These are phyloP conservation scores for Boletus sensibilis DNA, from an alignment of 768 basidiomycete species.

Conservation along the genomic window DNA sequence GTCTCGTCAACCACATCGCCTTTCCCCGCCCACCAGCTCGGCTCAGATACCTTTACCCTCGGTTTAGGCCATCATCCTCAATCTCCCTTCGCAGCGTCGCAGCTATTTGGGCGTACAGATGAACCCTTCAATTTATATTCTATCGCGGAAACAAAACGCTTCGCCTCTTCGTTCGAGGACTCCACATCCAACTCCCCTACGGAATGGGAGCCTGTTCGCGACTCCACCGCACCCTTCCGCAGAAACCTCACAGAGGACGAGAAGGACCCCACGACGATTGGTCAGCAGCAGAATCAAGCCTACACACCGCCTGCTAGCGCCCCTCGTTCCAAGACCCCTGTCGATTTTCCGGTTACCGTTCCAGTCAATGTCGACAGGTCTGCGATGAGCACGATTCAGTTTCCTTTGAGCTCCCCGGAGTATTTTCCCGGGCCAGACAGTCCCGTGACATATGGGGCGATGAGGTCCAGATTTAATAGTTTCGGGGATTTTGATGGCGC, in stretches of 20 bases:
- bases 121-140: slow-evolving; percentile 82
- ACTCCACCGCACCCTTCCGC: slow-evolving; percentile 73
- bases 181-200: slow-evolving; percentile 50
- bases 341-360: slow-evolving; percentile 56
- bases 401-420: slow-evolving; percentile 80
- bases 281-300: slow-evolving; percentile 36
- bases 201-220: slow-evolving; percentile 47
- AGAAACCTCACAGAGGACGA: slow-evolving; percentile 76
- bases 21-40: slow-evolving; percentile 78
- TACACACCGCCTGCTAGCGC: slow-evolving; percentile 31
- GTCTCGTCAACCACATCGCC: slow-evolving; percentile 67
- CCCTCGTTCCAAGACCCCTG: slow-evolving; percentile 48
- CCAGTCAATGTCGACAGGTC: slow-evolving; percentile 50
- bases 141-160: slow-evolving; percentile 71
- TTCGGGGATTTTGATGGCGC: slow-evolving; percentile 70
- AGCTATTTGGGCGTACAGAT: slow-evolving; percentile 74
- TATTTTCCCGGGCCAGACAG: slow-evolving; percentile 49
- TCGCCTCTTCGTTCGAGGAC: slow-evolving; percentile 53
- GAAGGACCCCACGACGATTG: slow-evolving; percentile 50
- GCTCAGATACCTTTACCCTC: slow-evolving; percentile 40
- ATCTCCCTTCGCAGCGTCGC: slow-evolving; percentile 86
- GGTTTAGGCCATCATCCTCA: slow-evolving; percentile 58
- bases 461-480: slow-evolving; percentile 66
- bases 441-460: slow-evolving; percentile 46
- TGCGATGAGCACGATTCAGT: slow-evolving; percentile 71